These are phyloP conservation scores for Pseudomicrostroma phylloplanum DNA, from an alignment of 1,284 basidiomycete genomes.

Conservation along the genomic window DNA sequence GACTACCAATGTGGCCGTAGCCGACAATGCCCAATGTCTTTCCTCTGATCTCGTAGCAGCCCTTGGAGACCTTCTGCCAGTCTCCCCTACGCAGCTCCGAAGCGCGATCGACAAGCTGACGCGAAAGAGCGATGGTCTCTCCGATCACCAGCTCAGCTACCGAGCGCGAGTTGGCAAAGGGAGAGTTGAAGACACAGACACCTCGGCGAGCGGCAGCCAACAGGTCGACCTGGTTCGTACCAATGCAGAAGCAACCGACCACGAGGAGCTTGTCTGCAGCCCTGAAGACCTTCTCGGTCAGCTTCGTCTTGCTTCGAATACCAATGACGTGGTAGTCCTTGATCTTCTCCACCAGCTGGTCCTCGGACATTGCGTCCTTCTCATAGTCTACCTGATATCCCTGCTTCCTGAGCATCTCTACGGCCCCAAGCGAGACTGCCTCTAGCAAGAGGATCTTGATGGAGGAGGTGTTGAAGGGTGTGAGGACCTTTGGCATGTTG, in stretches of 20 bases:
- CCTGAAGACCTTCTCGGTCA: conserved; percentile 77
- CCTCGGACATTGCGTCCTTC: conserved; percentile 79
- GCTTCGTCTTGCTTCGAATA: conserved; percentile 94
- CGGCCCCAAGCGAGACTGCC: conserved; percentile 90
- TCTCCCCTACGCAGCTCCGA: conserved; percentile 79
- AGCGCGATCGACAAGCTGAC: conserved; percentile 84
- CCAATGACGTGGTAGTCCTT: conserved; percentile 87
- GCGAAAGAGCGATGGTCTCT: conserved; percentile 87
- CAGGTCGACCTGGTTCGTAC: conserved; percentile 96
- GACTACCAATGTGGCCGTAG: conserved; percentile 96
- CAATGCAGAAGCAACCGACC: conserved; percentile 99
- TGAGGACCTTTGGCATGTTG: conserved; percentile 34
- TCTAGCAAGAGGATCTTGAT: conserved; percentile 72
- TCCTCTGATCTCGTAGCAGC: conserved; percentile 95
- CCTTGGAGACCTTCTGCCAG: conserved; percentile 99
- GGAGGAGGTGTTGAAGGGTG: conserved; percentile 44
- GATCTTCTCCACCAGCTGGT: conserved; percentile 82
- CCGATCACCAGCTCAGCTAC: conserved; percentile 96
- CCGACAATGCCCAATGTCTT: conserved; percentile 97
- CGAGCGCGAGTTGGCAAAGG: conserved; percentile 97
- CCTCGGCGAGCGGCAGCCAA: conserved; percentile 74
- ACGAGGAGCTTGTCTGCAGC: conserved; percentile 64
- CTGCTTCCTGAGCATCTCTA: conserved; percentile 69
- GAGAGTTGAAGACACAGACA: conserved; percentile 98
- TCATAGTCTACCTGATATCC: conserved; percentile 92